Conservation (phyloP, 805 yeast species). For the Kuraishia floccosa region DNA sequence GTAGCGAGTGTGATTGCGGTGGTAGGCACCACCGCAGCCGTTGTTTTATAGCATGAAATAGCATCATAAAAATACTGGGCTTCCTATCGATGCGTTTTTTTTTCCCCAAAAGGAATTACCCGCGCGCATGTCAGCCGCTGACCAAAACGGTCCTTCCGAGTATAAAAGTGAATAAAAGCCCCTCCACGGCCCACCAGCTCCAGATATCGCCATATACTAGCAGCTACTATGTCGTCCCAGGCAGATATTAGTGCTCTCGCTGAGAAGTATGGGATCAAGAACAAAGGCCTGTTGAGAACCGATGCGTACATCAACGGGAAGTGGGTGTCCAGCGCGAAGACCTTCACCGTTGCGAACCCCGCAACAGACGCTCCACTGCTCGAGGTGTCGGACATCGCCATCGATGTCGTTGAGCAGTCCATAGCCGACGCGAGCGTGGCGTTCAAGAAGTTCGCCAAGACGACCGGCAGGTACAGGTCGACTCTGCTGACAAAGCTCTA, state of each 20-base stretch:
- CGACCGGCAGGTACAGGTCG: slow-evolving; percentile 47
- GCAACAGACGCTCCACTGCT: slow-evolving; percentile 45
- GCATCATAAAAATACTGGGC: no score
- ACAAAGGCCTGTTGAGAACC: slow-evolving; percentile 41
- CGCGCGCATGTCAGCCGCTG: no score
- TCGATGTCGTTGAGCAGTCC: slow-evolving; percentile 40
- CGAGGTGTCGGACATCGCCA: slow-evolving; percentile 39
- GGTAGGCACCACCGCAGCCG: slow-evolving; percentile 52
- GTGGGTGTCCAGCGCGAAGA: slow-evolving; percentile 42
- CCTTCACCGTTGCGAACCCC: slow-evolving; percentile 68
- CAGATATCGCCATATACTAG: not conserved
- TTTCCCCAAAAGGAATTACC: no score
- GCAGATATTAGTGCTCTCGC: not conserved
- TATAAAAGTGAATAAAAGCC: no score
- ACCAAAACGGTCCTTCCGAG: no score
- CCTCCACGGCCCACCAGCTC: not conserved
- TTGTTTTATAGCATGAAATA: no score
- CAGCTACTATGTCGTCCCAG: not conserved
- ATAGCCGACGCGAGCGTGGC: slow-evolving; percentile 43
- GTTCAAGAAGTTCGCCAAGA: slow-evolving; percentile 37
- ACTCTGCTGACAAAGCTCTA: slow-evolving; percentile 39
- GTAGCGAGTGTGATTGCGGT: slow-evolving; percentile 38
- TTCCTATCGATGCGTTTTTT: no score
- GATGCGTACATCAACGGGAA: slow-evolving; percentile 58
- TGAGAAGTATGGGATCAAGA: slow-evolving; percentile 22